Evolutionary conservation across 108 stramenopile genomes (phyloP).

Genomic region (Skeletonema potamos): DNA sequence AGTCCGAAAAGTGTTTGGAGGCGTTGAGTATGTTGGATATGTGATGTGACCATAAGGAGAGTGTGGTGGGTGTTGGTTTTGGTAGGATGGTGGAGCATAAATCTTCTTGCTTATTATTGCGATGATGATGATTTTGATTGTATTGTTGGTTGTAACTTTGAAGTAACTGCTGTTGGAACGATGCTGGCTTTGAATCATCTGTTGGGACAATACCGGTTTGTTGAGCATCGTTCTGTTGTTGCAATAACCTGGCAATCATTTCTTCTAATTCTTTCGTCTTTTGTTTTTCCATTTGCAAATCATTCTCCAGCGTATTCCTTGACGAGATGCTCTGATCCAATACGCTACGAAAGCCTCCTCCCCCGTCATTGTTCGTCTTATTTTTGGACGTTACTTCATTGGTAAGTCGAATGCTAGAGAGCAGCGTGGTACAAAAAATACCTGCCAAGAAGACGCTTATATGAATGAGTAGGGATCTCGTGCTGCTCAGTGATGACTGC

Average conservation of each 20-base stretch:
- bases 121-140: not conserved
- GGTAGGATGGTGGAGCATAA: slow-evolving; percentile 32
- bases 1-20: slow-evolving; percentile 22
- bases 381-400: not conserved
- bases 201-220: not conserved
- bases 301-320: not conserved
- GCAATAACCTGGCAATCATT: not conserved
- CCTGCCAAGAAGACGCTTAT: not conserved
- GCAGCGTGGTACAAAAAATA: not conserved
- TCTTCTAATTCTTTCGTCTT: not conserved
- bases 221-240: not conserved
- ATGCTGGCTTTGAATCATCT: not conserved
- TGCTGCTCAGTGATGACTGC: not conserved
- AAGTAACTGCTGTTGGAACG: not conserved
- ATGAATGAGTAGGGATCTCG: not conserved
- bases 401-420: not conserved
- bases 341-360: not conserved
- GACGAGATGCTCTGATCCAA: not conserved
- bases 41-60: slow-evolving; percentile 36
- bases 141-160: not conserved
- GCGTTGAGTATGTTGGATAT: slow-evolving; percentile 28
- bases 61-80: slow-evolving; percentile 33
- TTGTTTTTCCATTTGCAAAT: not conserved
- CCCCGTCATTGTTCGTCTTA: too few species aligned
- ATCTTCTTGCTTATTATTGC: not conserved